phyloP scores from a whole-genome alignment of 2,329 filamentous ascomycete species.

The Colletotrichum eleusines region DNA sequence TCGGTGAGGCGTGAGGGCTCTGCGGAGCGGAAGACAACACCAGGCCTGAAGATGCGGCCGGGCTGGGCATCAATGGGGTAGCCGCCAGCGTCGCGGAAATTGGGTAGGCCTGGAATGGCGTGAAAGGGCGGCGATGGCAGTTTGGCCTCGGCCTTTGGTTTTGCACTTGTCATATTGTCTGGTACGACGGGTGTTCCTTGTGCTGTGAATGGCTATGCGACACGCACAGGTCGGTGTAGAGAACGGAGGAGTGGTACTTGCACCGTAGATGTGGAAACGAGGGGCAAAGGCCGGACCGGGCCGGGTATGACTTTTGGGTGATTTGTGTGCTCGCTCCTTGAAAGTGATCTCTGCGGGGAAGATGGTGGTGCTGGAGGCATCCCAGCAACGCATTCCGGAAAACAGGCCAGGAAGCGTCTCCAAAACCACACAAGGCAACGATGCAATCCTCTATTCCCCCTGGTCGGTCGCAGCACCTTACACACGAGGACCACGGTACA shows the following conservation, averaged over 20 bases:
- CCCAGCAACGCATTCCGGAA: not conserved
- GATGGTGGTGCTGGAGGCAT: conserved; percentile 13
- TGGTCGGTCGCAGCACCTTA: not conserved
- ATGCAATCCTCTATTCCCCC: not conserved
- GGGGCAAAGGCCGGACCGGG: not conserved
- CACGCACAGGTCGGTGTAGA: not conserved
- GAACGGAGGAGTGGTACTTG: not conserved
- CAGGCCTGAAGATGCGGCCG: conserved; percentile 59
- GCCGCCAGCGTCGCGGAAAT: conserved; percentile 77
- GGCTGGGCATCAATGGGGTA: conserved; percentile 58
- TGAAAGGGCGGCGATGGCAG: conserved; percentile 60
- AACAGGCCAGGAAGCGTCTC: not conserved
- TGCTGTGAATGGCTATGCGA: not conserved
- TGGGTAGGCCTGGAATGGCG: conserved; percentile 68
- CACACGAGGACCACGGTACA: not conserved
- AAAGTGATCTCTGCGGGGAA: conserved; percentile 5
- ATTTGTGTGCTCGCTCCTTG: not conserved
- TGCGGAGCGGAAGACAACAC: conserved; percentile 75
- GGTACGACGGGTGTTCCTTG: not conserved
- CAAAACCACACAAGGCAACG: not conserved
- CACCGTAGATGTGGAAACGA: not conserved
- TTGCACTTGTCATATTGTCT: conserved; percentile 4
- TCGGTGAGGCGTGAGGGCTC: conserved; percentile 71
- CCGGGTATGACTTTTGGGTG: not conserved
- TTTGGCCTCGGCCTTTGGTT: not conserved